Base-by-base conservation (phyloP, 2,329 filamentous ascomycete genomes). In the Alternaria viburni region DNA sequence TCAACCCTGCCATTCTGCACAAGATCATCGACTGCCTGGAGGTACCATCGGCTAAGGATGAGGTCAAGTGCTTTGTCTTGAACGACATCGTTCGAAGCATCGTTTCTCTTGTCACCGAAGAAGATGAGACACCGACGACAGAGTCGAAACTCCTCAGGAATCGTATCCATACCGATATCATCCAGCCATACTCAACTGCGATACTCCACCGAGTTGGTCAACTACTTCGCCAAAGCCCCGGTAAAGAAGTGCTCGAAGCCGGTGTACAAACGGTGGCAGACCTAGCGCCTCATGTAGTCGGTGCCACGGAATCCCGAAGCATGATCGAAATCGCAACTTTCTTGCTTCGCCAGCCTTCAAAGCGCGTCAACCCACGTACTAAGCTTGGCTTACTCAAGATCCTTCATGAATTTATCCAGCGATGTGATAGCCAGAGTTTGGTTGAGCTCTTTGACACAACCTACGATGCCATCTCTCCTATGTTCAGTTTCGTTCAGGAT, bases 401-500 rank as follows among this genome's bases (percentile, higher is more conserved):
- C 55, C 82, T 98, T 17, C 89, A 96, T 75, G 88, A 91, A 64
- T 96, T 97, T 68, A 86, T 97, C 47, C 88, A 89, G 9, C 82
- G 91, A 2, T 88, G 88, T 64, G 82, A 88, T 60, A 80, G 86
- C 10, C 80, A 86, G 51, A 84, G 86, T 62, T 85, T 91, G 52
- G 73, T 80, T 6, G 84, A 86, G 23, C 81, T 95, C 15, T 88
- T 88, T 52, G 81, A 86, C 47, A 85, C 87, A 36, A 87, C 96
- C 1, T 97, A 91, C 76, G 84, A 88, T 49, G 92, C 92, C 0
- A 81, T 96, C 10, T 90, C 92, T 5, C 90, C 92, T 0, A 86
- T 98, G 32, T 98, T 97, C 76, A 92, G 93, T 58, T 97, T 94
- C 77, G 95, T 98, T 83, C 92, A 90, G 71, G 94, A 98, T 77